Base-by-base conservation (phyloP, 805 yeast species). In the Candida tallmaniae region DNA sequence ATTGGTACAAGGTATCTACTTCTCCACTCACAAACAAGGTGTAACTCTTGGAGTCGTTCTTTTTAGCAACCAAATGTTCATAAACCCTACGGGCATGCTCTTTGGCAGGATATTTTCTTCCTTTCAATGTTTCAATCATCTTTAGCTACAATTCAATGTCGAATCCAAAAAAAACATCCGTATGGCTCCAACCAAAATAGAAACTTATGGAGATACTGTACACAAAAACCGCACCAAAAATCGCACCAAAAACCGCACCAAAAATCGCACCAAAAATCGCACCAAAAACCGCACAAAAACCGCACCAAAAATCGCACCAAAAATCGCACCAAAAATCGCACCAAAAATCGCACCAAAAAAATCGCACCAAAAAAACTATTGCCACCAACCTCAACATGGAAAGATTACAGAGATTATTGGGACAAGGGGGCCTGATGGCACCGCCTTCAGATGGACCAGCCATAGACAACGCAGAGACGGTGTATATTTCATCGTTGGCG, bases 391-490 rank as follows among this genome's bases (percentile, higher is more conserved):
- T 27, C 12, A 31, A 19, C 15, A 70, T 70, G 76, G 76, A 70
- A 47, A 61, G 74, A 56, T 61, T 70, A 56, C 74, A 68, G 43
- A 58, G 73, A 58, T 54, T 70, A 42, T 57, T 70, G 38, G 73
- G 73, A 11, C 45, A 59, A 6, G 70, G 70, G 10, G 66, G 72
- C 17, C 62, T 59, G 2, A 65, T 70, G 9, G 66, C 69, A 16
- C 68, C 73, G 2, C 62, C 55, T 34, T 44, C 58, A 6, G 96
- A 86, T 52, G 78, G 84, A 2, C 90, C 90, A 15, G 83, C 86
- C 29, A 84, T 88, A 34, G 98, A 90, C 62, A 89, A 90, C 50
- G 83, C 96, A 26, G 98, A 93, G 63, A 89, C 97, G 1, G 96
- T 93, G 7, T 86, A 90, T 62, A 88, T 93, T 36, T 93, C 98